These are phyloP conservation scores for Trichocomaceae sp. DNA, from an alignment of 2,329 filamentous ascomycete species.

Conservation along the genomic window DNA sequence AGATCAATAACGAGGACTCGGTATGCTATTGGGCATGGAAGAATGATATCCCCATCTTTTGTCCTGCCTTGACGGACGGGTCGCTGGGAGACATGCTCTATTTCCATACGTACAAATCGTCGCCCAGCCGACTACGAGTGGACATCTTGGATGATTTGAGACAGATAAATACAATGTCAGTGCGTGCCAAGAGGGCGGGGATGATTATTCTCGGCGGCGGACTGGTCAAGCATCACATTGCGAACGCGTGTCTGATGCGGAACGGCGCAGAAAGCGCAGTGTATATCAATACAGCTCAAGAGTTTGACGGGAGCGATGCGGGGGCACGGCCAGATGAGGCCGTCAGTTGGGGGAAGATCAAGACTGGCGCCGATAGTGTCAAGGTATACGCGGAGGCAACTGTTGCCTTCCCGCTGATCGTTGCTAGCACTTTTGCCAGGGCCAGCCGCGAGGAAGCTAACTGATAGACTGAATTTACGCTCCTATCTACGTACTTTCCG, in stretches of 20 bases:
- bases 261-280: conserved; percentile 96
- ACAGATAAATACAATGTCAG: conserved; percentile 83
- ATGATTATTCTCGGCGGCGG: conserved; percentile 96
- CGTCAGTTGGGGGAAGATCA: conserved; percentile 98
- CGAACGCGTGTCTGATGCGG: conserved; percentile 94
- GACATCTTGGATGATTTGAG: conserved; percentile 94
- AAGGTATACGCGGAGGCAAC: conserved; percentile 73
- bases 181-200: conserved; percentile 77
- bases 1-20: conserved; percentile 86
- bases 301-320: conserved; percentile 96
- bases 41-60: conserved; percentile 96
- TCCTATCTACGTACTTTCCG: too few relatives aligned
- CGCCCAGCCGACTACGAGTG: conserved; percentile 71
- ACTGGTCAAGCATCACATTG: conserved; percentile 96
- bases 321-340: conserved; percentile 93
- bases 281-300: conserved; percentile 94
- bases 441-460: conserved; percentile 15
- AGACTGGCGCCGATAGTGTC: conserved; percentile 75
- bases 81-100: conserved; percentile 97
- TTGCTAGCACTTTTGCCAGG: conserved; percentile 59
- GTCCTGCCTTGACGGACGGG: conserved; percentile 89
- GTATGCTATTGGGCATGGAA: conserved; percentile 98
- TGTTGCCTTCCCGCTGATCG: conserved; percentile 60
- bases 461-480: too few relatives aligned
- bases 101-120: conserved; percentile 92